Evolutionary conservation across 2,329 filamentous ascomycete species (phyloP).

Genomic region (Penicillium griseofulvum): DNA sequence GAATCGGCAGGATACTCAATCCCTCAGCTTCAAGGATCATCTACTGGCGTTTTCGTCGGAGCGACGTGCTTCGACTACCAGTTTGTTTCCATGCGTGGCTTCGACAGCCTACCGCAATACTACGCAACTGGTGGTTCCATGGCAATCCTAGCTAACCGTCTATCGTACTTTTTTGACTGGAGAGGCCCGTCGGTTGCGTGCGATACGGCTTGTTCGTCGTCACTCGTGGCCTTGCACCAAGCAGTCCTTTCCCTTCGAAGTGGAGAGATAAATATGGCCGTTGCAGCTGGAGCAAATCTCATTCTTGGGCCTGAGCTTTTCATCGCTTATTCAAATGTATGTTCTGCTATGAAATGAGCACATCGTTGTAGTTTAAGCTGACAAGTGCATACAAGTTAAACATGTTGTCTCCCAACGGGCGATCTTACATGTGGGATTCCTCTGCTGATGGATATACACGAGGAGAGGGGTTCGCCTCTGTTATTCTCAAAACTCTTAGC

Average conservation of each 20-base stretch:
- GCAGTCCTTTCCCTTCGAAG: neutral
- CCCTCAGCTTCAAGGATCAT: neutral
- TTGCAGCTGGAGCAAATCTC: neutral
- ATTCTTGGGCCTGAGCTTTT: neutral
- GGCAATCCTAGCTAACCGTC: neutral
- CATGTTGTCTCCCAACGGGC: slow-evolving; percentile 51
- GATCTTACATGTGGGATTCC: slow-evolving; percentile 46
- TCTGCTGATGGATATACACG: slow-evolving; percentile 50
- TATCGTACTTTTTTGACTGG: neutral
- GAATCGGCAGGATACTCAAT: neutral
- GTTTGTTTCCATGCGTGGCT: too few relatives aligned
- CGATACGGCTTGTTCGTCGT: neutral
- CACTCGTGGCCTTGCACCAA: neutral
- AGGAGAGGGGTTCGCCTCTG: slow-evolving; percentile 50
- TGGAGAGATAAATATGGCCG: neutral
- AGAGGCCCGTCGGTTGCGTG: neutral
- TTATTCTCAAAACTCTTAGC: slow-evolving; percentile 52
- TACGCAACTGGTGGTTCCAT: too few relatives aligned
- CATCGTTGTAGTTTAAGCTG: too few relatives aligned
- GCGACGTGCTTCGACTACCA: neutral
- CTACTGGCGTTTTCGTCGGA: neutral
- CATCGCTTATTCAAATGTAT: too few relatives aligned
- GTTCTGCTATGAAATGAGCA: too few relatives aligned
- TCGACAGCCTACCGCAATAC: neutral
- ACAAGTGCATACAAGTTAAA: too few relatives aligned